Base-by-base conservation (phyloP, 1,139 yeast genomes). In the Nematodospora anomalae region DNA sequence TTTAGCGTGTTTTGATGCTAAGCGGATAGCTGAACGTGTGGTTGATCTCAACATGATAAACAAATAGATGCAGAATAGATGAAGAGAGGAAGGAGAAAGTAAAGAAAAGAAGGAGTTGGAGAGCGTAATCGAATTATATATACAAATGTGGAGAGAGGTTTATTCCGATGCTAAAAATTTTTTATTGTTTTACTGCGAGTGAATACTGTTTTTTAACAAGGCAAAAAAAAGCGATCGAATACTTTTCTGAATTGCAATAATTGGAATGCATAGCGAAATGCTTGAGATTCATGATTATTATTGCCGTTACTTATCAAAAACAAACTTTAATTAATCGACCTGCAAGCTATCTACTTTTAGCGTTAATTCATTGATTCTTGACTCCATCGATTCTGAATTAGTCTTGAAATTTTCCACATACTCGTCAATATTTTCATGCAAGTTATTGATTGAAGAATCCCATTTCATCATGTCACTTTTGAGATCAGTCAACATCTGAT, bases 381-480 rank as follows among this genome's bases (percentile, higher is more conserved):
- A 22, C 16, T 39, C 36, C 4, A 57, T 38, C 13, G 38, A 43
- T 7, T 22, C 26, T 18, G 44, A 44, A 35, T 54, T 55, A 2
- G 16, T 24, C 3, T 43, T 49, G 24, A 57, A 52, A 28, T 33
- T 30, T 8, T 36, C 33, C 5, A 41, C 47, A 32, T 44, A 46
- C 2, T 47, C 48, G 10, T 59, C 62, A 11, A 79, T 47, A 37
- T 67, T 67, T 3, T 35, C 33, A 36, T 72, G 72, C 28, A 80
- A 46, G 1, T 36, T 38, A 1, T 50, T 46, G n/a, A 79, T 49
- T 1, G 69, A 54, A 5, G 50, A 44, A 31, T 64, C 64, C 86
- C 75, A 70, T 16, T 54, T 44, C 0, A 44, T 45, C 29, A 77
- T 47, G 31, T 76, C 81, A 1, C 38, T 38, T 25, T 60, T 50